Base-by-base conservation (phyloP, 2,329 filamentous ascomycete genomes). In the Stachybotrys chlorohalonatus region DNA sequence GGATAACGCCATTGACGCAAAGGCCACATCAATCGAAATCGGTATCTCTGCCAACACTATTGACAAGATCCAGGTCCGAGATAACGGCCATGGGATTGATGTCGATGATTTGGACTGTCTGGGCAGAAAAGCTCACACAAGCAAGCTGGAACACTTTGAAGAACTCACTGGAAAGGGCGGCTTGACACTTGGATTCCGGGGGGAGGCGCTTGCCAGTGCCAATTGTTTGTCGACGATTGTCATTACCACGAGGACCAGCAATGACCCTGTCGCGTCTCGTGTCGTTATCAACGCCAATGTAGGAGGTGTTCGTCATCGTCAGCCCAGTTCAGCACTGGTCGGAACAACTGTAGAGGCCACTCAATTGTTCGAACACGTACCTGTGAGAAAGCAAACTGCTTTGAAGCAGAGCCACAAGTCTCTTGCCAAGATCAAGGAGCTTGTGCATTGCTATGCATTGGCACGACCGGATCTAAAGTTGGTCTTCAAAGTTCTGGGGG, bases 1-100 rank as follows among this genome's bases (percentile, higher is more conserved):
- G 36, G 89, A 92, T 61, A 92, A 93, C 67, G 78, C 87, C 48
- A 77, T 92, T 17, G 88, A 93, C 67, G 86, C 87, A 7, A 74
- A 78, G 53, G 86, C 88, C 11, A 86, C 80, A 2, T 78, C 77
- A 2, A 74, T 93, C 55, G 81, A 87, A 53, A 72, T 92, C 30
- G 71, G 81, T 31, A 74, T 90, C 13, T 80, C 85, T 5, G 62
- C 76, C 47, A 85, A 91, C 63, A 85, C 85, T 0, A 66, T 91
- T 53, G 84, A 88, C 66, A 80, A 77, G 53, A 80, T 93, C 45
- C 81, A 87, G 62, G 82, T 91, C 51, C 79, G 81, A 49, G 86
- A 90, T 66, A 89, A 91, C 69, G 88, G 89, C n/a, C 73, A 78
- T 55, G 88, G 89, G 11, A 89, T 93, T 56, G 72, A 74, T 15